Evolutionary conservation across 2,329 filamentous ascomycete genomes (phyloP).

Genomic region (Trichoderma guizhouense): DNA sequence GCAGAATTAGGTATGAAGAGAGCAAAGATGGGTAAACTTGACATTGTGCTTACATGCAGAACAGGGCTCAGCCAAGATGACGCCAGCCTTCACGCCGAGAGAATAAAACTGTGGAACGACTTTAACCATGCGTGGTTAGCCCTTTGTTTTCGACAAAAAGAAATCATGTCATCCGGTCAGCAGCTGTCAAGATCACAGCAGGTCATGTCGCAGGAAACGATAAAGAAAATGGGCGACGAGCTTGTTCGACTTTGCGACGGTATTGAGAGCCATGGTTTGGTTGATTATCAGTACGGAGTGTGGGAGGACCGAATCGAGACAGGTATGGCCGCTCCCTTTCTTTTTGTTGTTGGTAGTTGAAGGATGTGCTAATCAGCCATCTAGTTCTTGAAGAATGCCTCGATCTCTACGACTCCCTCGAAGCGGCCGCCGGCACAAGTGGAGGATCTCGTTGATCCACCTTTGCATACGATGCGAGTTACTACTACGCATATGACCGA

Average conservation of each 20-base stretch:
- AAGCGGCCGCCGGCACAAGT: slow-evolving; percentile 33
- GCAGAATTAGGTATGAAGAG: slow-evolving; percentile 50
- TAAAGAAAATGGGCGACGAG: slow-evolving; percentile 79
- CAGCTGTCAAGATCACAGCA: slow-evolving; percentile 56
- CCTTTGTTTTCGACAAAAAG: slow-evolving; percentile 78
- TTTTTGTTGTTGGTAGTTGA: not conserved
- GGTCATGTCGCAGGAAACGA: slow-evolving; percentile 63
- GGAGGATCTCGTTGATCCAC: slow-evolving; percentile 23
- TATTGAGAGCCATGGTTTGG: slow-evolving; percentile 85
- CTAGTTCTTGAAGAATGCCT: slow-evolving; percentile 41
- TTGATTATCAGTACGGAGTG: slow-evolving; percentile 96
- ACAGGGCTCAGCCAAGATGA: slow-evolving; percentile 83
- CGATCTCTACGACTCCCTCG: slow-evolving; percentile 43
- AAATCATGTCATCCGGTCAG: slow-evolving; percentile 62
- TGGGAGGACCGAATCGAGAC: slow-evolving; percentile 90
- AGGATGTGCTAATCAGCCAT: not conserved
- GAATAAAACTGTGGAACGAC: slow-evolving; percentile 84
- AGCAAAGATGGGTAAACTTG: not conserved
- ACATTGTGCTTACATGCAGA: slow-evolving; percentile 21
- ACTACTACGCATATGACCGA: not conserved
- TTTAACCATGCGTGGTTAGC: slow-evolving; percentile 93
- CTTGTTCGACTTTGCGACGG: slow-evolving; percentile 79
- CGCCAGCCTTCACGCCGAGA: slow-evolving; percentile 67
- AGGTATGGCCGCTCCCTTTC: slow-evolving; percentile 47
- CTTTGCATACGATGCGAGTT: not conserved